Conservation (phyloP, 1,284 basidiomycete genomes). For the Rhizoctonia solani region DNA sequence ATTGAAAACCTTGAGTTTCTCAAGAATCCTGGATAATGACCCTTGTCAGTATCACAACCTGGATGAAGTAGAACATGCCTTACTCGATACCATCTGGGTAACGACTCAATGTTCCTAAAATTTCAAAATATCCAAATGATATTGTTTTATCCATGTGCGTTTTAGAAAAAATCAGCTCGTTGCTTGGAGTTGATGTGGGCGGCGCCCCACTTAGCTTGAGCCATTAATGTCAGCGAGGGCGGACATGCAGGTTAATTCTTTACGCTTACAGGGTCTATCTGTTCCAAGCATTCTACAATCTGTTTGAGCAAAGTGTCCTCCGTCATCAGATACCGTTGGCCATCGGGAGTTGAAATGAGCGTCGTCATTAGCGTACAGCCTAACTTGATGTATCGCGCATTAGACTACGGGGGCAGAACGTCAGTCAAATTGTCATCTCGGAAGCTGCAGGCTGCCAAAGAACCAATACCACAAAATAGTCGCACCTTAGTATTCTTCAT, state of each 20-base stretch:
- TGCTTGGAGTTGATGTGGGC: slow-evolving; percentile 15
- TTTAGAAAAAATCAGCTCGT: slow-evolving; percentile 86
- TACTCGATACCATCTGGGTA: slow-evolving; percentile 88
- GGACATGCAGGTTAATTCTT: neutral
- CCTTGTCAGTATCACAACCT: neutral
- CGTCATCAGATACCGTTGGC: slow-evolving; percentile 72
- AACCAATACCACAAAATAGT: neutral
- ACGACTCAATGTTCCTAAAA: slow-evolving; percentile 90
- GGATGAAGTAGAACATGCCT: slow-evolving; percentile 44
- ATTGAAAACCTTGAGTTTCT: slow-evolving; percentile 92
- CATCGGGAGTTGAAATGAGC: slow-evolving; percentile 82
- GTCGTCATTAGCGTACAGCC: slow-evolving; percentile 84
- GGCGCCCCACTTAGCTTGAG: slow-evolving; percentile 43
- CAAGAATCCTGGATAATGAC: slow-evolving; percentile 65
- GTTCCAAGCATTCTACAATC: slow-evolving; percentile 85
- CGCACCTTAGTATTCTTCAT: slow-evolving; percentile 72
- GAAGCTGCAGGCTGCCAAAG: neutral
- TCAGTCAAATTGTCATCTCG: neutral
- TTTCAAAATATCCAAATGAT: slow-evolving; percentile 92
- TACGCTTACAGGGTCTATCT: slow-evolving; percentile 81
- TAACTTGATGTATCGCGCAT: slow-evolving; percentile 80
- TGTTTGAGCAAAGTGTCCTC: slow-evolving; percentile 90
- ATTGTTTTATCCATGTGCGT: slow-evolving; percentile 81
- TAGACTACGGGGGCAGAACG: slow-evolving; percentile 55
- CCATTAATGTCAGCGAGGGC: slow-evolving; percentile 10